Evolutionary conservation across 1,284 basidiomycete species (phyloP).

Genomic region (Laetiporus sulphureus): DNA sequence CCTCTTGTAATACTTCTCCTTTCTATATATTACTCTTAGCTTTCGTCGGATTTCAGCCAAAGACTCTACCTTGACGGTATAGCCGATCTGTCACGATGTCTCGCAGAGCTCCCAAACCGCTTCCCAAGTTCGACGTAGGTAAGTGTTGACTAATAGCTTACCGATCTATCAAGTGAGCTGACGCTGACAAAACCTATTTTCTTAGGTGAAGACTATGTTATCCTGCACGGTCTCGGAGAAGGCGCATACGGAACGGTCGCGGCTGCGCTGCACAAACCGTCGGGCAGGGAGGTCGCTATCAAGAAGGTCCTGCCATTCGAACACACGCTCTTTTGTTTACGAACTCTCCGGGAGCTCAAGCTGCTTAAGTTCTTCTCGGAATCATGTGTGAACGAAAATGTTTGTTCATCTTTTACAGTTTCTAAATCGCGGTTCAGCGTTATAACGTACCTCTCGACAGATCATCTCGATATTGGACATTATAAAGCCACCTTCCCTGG

Average conservation of each 20-base stretch:
- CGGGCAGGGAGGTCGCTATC: conserved; percentile 65
- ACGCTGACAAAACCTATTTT: too few species aligned
- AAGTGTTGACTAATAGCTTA: too few species aligned
- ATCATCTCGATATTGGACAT: conserved; percentile 87
- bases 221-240: conserved; percentile 70
- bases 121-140: conserved; percentile 69
- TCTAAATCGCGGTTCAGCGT: conserved; percentile 10
- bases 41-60: too few species aligned
- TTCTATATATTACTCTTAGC: too few species aligned
- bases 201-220: conserved; percentile 65
- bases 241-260: conserved; percentile 73
- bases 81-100: too few species aligned
- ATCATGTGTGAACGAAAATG: conserved; percentile 76
- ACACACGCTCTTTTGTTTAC: conserved; percentile 72
- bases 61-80: too few species aligned
- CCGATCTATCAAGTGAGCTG: too few species aligned
- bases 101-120: conserved; percentile 31
- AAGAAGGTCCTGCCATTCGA: conserved; percentile 85
- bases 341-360: conserved; percentile 77
- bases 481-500: conserved; percentile 69
- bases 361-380: conserved; percentile 81
- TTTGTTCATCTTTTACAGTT: conserved; percentile 15
- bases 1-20: too few species aligned
- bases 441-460: conserved; percentile 32
- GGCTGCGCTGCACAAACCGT: conserved; percentile 60